Evolutionary conservation across 2,329 filamentous ascomycete genomes (phyloP).

Genomic region (Aspergillus floridensis): DNA sequence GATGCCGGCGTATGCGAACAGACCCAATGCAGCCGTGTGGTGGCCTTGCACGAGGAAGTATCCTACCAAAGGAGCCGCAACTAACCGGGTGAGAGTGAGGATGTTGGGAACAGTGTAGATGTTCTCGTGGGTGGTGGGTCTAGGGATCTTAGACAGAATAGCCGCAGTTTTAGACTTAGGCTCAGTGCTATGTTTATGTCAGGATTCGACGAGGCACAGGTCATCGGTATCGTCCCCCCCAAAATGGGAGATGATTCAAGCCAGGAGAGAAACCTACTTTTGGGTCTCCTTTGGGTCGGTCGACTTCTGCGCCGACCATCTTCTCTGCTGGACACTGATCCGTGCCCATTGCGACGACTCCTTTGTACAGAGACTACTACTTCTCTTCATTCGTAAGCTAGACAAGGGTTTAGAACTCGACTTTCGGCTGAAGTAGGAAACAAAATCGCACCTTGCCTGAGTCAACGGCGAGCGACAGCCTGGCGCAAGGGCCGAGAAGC

Average conservation of each 20-base stretch:
- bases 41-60: conserved; percentile 85
- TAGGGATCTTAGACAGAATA: conserved; percentile 33
- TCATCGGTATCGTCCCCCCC: background rate
- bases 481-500: conserved; percentile 10
- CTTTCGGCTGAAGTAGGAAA: background rate
- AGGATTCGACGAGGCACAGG: background rate
- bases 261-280: conserved; percentile 16
- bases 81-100: conserved; percentile 79
- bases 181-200: conserved; percentile 17
- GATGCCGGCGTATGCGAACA: conserved; percentile 90
- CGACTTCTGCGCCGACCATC: conserved; percentile 25
- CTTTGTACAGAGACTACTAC: background rate
- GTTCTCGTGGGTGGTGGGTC: conserved; percentile 65
- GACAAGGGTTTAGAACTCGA: background rate
- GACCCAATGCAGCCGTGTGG: conserved; percentile 70
- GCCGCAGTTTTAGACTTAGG: conserved; percentile 28
- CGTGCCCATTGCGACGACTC: conserved; percentile 1
- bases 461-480: background rate
- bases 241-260: background rate
- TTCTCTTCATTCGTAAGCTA: conserved; percentile 5
- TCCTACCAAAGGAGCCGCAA: conserved; percentile 79
- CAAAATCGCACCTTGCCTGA: conserved; percentile 4
- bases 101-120: conserved; percentile 97
- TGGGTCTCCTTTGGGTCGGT: conserved; percentile 17
- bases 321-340: conserved; percentile 16